These are phyloP conservation scores for Cruciata laevipes DNA, from an alignment of 257 asterid species.

Conservation along the genomic window DNA sequence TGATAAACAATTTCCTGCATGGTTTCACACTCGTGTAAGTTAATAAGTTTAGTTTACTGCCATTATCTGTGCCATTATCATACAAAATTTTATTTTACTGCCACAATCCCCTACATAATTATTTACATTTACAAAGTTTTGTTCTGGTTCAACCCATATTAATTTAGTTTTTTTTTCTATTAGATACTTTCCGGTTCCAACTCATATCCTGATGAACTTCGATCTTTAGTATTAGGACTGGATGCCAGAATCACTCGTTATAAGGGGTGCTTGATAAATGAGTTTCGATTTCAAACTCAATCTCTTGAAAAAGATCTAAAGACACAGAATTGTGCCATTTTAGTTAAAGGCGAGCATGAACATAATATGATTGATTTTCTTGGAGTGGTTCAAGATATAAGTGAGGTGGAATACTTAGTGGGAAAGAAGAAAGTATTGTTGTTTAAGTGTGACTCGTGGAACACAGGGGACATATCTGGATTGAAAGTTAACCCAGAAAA, in stretches of 20 bases:
- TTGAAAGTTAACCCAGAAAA: background rate
- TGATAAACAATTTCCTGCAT: background rate
- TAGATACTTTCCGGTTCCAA: background rate
- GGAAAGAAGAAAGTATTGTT: background rate
- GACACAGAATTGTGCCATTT: background rate
- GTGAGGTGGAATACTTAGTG: background rate
- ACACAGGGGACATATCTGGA: background rate
- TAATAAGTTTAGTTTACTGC: too few relatives aligned
- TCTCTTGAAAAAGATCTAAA: background rate
- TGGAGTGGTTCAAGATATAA: background rate
- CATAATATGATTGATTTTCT: background rate
- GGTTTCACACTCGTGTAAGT: background rate
- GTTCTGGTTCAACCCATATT: too few relatives aligned
- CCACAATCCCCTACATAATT: too few relatives aligned
- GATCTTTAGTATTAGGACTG: background rate
- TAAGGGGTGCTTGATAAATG: background rate
- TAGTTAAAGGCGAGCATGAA: background rate
- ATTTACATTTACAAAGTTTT: background rate
- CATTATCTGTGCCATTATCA: too few relatives aligned
- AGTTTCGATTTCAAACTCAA: background rate
- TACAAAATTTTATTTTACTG: too few relatives aligned
- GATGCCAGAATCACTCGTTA: background rate
- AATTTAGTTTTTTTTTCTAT: background rate
- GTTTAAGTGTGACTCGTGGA: background rate
- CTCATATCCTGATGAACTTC: background rate